Evolutionary conservation across 2,329 filamentous ascomycete species (phyloP).

Genomic region (Dendrostoma leiphaemia): DNA sequence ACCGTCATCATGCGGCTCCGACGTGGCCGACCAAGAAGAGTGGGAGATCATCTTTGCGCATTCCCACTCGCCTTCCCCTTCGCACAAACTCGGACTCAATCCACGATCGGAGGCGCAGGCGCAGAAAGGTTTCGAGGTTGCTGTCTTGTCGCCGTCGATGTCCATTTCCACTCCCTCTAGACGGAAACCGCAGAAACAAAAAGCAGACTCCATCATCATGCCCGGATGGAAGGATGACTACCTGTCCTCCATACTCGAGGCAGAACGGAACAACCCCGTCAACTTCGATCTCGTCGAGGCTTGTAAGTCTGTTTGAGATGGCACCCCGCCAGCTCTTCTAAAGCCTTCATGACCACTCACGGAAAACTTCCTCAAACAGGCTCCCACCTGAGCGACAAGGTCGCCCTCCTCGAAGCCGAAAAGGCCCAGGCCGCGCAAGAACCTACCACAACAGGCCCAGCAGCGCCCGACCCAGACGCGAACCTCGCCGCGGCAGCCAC

Average conservation of each 20-base stretch:
- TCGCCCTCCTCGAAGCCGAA: conserved; percentile 61
- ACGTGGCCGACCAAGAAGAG: conserved; percentile 1
- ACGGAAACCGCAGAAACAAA: not conserved
- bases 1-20: conserved; percentile 2
- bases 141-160: conserved; percentile 1
- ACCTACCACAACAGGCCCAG: conserved; percentile 20
- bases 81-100: not conserved
- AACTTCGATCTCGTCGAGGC: conserved; percentile 71
- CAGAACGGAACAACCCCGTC: conserved; percentile 62
- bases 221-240: conserved; percentile 82
- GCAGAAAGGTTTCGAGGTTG: not conserved
- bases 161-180: conserved; percentile 2
- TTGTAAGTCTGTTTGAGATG: conserved; percentile 56
- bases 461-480: conserved; percentile 25
- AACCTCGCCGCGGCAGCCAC: conserved; percentile 20
- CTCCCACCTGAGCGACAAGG: conserved; percentile 64
- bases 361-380: no score
- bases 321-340: not conserved
- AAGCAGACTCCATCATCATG: conserved; percentile 40
- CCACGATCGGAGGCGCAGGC: not conserved
- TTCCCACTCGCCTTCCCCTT: not conserved
- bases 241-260: conserved; percentile 69
- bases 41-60: conserved; percentile 16
- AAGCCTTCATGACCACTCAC: no score
- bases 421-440: conserved; percentile 33